phyloP scores from a whole-genome alignment of 2,329 filamentous ascomycete genomes.

The Botrytis byssoidea region DNA sequence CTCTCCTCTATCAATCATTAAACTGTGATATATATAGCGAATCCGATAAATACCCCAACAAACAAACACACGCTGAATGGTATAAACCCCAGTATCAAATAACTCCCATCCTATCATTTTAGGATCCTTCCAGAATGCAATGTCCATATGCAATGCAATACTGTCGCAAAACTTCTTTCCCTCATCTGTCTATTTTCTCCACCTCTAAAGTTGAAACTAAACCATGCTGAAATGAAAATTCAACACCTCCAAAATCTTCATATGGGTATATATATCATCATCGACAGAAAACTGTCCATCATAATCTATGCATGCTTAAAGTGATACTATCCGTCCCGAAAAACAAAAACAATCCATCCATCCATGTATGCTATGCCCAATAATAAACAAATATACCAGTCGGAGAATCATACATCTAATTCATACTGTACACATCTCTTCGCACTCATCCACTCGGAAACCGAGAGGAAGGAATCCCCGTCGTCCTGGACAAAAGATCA shows the following conservation, averaged over 20 bases:
- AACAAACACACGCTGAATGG: background rate
- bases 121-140: background rate
- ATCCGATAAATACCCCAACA: background rate
- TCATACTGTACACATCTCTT: background rate
- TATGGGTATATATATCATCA: constrained; percentile 14
- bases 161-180: background rate
- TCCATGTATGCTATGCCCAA: too few species aligned
- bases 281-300: background rate
- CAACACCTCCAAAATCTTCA: background rate
- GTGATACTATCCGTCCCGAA: background rate
- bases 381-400: background rate
- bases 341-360: background rate
- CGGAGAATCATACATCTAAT: background rate
- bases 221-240: background rate
- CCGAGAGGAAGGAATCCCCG: background rate
- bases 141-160: constrained; percentile 3
- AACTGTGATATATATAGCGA: background rate
- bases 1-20: constrained; percentile 8
- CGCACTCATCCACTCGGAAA: background rate
- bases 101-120: background rate
- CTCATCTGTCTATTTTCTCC: background rate
- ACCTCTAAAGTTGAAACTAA: background rate
- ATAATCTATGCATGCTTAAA: background rate
- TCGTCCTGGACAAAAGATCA: background rate
- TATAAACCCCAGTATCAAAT: background rate